These are phyloP conservation scores for Arbutus unedo DNA, from an alignment of 148 eudicot genomes.

Conservation along the genomic window DNA sequence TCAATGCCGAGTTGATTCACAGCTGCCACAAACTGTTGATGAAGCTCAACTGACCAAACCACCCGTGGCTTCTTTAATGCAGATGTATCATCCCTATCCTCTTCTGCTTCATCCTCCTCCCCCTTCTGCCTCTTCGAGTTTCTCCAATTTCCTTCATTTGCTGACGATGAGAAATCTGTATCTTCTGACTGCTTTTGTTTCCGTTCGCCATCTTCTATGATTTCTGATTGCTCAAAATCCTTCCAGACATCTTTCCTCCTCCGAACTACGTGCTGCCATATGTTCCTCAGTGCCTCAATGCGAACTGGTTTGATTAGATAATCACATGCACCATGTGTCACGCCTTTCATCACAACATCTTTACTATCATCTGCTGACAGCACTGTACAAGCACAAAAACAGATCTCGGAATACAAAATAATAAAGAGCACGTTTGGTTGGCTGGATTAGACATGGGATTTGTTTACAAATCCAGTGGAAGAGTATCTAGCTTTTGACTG, in stretches of 20 bases:
- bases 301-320: slow-evolving; percentile 81
- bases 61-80: slow-evolving; percentile 77
- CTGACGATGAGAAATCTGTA: slow-evolving; percentile 55
- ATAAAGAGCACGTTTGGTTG: not conserved
- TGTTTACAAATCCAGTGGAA: not conserved
- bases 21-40: slow-evolving; percentile 85
- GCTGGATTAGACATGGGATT: not conserved
- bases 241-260: slow-evolving; percentile 54
- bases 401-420: not conserved
- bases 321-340: slow-evolving; percentile 88
- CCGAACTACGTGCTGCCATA: slow-evolving; percentile 90
- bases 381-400: slow-evolving; percentile 29
- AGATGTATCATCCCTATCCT: slow-evolving; percentile 68
- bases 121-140: slow-evolving; percentile 61
- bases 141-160: slow-evolving; percentile 70
- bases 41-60: slow-evolving; percentile 95
- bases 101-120: slow-evolving; percentile 62
- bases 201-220: slow-evolving; percentile 39
- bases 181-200: slow-evolving; percentile 49
- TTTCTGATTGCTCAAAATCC: slow-evolving; percentile 43
- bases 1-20: slow-evolving; percentile 89
- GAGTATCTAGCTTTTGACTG: not conserved
- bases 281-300: slow-evolving; percentile 77
- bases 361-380: slow-evolving; percentile 90
- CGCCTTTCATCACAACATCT: slow-evolving; percentile 79